Percentiles rank a stretch among this genome's conserved stretches.
Evolutionary conservation across 192 early-diverging fungal species (phyloP).

Genomic region (Phlyctochytrium bullatum): DNA sequence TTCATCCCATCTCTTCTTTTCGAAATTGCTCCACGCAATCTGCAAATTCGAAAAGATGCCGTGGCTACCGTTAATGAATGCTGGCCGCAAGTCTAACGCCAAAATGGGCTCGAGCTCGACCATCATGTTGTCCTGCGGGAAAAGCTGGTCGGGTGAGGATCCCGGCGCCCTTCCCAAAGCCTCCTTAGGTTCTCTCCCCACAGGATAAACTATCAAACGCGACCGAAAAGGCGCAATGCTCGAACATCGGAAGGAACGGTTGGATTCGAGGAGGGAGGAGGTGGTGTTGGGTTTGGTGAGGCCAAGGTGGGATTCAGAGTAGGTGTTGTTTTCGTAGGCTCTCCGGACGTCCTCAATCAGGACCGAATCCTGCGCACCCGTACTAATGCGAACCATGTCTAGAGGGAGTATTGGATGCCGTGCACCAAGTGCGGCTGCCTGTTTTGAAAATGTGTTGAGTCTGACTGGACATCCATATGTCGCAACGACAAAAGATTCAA

Average conservation of each 20-base stretch:
- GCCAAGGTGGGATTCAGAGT: not conserved
- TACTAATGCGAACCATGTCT: too few species aligned
- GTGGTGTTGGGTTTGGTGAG: not conserved
- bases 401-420: too few species aligned
- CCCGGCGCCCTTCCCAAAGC: not conserved
- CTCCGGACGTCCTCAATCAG: not conserved
- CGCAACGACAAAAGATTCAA: too few species aligned
- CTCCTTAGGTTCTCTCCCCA: not conserved
- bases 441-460: too few species aligned
- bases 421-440: too few species aligned
- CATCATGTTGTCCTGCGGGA: not conserved
- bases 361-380: too few species aligned
- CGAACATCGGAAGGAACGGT: not conserved
- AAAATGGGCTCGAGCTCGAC: not conserved
- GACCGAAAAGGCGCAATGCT: not conserved
- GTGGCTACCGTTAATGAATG: not conserved
- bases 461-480: too few species aligned
- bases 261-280: not conserved
- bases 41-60: slow-evolving; percentile 6
- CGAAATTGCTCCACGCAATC: not conserved
- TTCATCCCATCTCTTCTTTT: not conserved
- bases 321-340: not conserved
- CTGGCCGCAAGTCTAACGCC: not conserved
- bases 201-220: not conserved
- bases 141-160: too few species aligned